Percentiles rank a stretch among this genome's conserved stretches.
Evolutionary conservation across 129 eudicot species (phyloP).

Genomic region (Lactuca saligna): DNA sequence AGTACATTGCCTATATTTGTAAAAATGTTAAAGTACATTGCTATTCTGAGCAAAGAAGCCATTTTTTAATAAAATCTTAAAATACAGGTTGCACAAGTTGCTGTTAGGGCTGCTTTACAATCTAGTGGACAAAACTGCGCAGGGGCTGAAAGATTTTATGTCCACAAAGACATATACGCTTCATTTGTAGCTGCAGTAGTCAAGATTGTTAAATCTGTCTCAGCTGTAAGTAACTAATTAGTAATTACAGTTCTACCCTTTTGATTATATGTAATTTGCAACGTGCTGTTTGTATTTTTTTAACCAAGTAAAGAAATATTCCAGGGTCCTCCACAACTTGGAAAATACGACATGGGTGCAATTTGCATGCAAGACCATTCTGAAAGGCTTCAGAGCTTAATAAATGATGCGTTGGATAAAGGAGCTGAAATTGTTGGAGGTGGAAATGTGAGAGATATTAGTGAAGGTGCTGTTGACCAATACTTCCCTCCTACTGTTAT

Average conservation of each 20-base stretch:
- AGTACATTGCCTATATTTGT: too few species aligned
- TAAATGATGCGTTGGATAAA: conserved; percentile 90
- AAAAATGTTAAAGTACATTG: too few species aligned
- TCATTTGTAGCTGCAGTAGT: conserved; percentile 84
- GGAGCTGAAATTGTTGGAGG: conserved; percentile 93
- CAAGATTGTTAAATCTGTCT: conserved; percentile 85
- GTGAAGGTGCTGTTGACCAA: conserved; percentile 98
- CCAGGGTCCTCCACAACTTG: conserved; percentile 92
- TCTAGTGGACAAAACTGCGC: conserved; percentile 99
- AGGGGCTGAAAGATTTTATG: conserved; percentile 98
- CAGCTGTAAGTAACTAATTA: conserved; percentile 64
- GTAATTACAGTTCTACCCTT: conserved; percentile 2
- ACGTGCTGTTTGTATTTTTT: not conserved
- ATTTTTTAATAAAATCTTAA: conserved; percentile 18
- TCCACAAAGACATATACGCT: conserved; percentile 72
- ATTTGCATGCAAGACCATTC: conserved; percentile 99
- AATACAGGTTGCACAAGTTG: conserved; percentile 94
- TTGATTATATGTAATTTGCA: not conserved
- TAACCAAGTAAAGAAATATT: too few species aligned
- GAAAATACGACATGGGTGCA: conserved; percentile 98
- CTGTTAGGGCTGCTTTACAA: conserved; percentile 92
- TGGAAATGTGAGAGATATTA: conserved; percentile 87
- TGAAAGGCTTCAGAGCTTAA: conserved; percentile 84
- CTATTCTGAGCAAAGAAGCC: not conserved
- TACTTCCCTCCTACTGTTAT: conserved; percentile 97